Evolutionary conservation across 129 eudicot species (phyloP), one percentile per base, ranked within the genome.

Genomic region (Chrysanthemum makinoi): DNA sequence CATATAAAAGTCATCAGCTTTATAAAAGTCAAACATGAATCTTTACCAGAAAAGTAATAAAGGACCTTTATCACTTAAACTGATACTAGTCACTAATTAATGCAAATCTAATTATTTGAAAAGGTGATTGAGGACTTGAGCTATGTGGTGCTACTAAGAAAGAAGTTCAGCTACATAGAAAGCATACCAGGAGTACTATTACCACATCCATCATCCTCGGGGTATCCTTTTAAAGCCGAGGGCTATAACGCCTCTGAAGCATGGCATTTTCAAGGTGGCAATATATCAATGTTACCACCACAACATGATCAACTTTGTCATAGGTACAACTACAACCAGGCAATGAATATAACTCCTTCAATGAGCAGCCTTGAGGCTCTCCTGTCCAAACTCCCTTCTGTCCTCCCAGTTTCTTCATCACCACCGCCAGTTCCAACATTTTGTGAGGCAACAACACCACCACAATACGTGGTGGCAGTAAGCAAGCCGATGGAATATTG

Each of bases 311-410:
- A 83, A 4, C 51, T 56, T 6, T 82, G 78, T 59, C 76, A 86
- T 61, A 68, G 79, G 19, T 80, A 80, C 46, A 78, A 72, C 30
- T 71, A 78, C 48, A 69, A 77, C 53, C 88, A 75, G 11, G 73
- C 84, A 16, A 68, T 82, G 80, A 86, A 70, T 59, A 86, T 95
- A 59, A 86, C 97, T 66, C 99, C 99, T 3, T 95, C 99, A 4
- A 95, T 95, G 99, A 95, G 96, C 74, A 95, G 99, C 83, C 96
- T 95, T n/a, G 99, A 95, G 74, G 94, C 97, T 7, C 91, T 95
- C 54, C 89, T 95, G 26, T 90, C 99, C 5, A 95, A 95, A 67
- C 95, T 95, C 39, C 99, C 99, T 10, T 90, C 97, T 0, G 97
- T 95, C 15, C 84, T 81, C 72, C 99, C 99, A 1, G 81, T 66